Conservation (phyloP, 2,329 filamentous ascomycete genomes). For the Fusarium vanettenii region DNA sequence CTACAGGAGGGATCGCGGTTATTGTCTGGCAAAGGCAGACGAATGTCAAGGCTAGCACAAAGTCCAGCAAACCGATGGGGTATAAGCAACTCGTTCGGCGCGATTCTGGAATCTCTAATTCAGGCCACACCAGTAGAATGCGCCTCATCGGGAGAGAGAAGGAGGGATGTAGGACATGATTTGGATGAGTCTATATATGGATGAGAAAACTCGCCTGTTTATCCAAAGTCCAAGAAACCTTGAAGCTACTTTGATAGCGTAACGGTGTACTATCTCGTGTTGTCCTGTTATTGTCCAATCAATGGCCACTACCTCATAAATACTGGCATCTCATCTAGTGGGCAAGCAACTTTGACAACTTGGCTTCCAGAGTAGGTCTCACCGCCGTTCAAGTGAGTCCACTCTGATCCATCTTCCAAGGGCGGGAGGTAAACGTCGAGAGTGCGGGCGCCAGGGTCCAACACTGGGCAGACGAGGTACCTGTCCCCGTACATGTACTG, state of each 20-base stretch:
- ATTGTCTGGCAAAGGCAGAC: neutral
- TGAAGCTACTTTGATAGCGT: neutral
- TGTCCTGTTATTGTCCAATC: neutral
- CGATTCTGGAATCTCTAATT: neutral
- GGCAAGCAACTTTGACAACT: neutral
- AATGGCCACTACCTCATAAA: neutral
- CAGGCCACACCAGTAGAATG: neutral
- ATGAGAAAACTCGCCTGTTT: neutral
- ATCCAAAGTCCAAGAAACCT: neutral
- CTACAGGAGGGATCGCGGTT: constrained; percentile 28
- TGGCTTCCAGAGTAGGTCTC: neutral
- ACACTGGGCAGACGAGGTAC: constrained; percentile 69
- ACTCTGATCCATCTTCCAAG: neutral
- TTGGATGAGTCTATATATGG: neutral
- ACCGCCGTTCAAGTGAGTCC: neutral
- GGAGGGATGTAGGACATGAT: neutral
- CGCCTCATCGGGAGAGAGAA: neutral
- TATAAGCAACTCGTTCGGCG: neutral
- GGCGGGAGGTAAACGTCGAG: constrained; percentile 65
- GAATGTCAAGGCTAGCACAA: neutral
- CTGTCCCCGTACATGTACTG: constrained; percentile 73
- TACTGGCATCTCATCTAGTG: constrained; percentile 10
- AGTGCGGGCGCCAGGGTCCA: constrained; percentile 58
- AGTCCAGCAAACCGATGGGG: neutral
- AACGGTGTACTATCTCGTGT: neutral